phyloP scores from a whole-genome alignment of 345 rosid genomes.

The Rubroshorea leprosula region DNA sequence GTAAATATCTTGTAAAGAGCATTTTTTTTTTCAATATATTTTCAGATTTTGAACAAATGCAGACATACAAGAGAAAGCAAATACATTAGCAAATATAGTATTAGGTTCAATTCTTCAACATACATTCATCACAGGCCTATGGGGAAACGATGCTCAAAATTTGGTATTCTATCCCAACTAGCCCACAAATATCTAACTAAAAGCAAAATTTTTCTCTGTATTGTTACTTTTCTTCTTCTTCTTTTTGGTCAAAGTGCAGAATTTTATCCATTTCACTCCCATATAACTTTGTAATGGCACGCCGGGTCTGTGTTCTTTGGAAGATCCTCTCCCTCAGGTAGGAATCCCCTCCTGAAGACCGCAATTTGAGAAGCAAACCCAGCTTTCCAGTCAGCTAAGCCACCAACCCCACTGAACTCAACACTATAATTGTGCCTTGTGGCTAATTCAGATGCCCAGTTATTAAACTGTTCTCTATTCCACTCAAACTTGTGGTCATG shows the following conservation, averaged over 20 bases:
- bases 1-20: no score
- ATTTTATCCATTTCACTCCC: conserved; percentile 62
- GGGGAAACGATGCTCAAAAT: conserved; percentile 2
- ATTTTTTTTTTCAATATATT: no score
- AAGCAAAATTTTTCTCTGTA: not conserved
- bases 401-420: conserved; percentile 90
- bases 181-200: not conserved
- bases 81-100: not conserved
- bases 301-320: conserved; percentile 5
- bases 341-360: conserved; percentile 42
- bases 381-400: conserved; percentile 57
- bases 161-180: not conserved
- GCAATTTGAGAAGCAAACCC: conserved; percentile 96
- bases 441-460: conserved; percentile 67
- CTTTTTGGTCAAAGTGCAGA: not conserved
- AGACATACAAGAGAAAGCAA: no score
- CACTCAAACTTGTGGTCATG: conserved; percentile 98
- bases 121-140: not conserved
- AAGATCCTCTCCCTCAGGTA: conserved; percentile 12
- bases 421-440: conserved; percentile 51
- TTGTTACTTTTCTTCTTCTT: not conserved
- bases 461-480: conserved; percentile 79
- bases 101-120: not conserved
- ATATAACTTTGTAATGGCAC: conserved; percentile 45
- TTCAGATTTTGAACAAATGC: no score